phyloP scores from a whole-genome alignment of 257 asterid species.

The Avicennia marina region DNA sequence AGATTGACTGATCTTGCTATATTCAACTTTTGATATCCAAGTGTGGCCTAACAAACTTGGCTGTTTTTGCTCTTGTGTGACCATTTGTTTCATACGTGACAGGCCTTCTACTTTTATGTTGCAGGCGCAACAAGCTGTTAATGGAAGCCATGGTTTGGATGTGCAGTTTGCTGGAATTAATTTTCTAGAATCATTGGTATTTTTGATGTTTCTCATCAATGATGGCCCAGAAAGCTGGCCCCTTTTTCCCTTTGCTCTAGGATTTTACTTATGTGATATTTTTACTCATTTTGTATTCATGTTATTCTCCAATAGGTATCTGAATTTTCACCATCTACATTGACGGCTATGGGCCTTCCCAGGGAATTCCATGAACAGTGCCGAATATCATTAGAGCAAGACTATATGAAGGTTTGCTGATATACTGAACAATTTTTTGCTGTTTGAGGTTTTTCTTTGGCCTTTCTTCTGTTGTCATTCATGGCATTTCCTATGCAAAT shows the following conservation, averaged over 20 bases:
- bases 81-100: slow-evolving; percentile 5
- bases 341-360: slow-evolving; percentile 93
- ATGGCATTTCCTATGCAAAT: slow-evolving; percentile 9
- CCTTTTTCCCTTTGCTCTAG: slow-evolving; percentile 16
- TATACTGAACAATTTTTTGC: not conserved
- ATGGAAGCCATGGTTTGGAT: slow-evolving; percentile 66
- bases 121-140: slow-evolving; percentile 80
- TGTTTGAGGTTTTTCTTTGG: slow-evolving; percentile 18
- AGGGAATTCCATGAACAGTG: slow-evolving; percentile 92
- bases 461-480: slow-evolving; percentile 15
- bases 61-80: slow-evolving; percentile 5
- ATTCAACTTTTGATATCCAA: no score
- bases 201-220: slow-evolving; percentile 14
- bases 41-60: slow-evolving; percentile 12
- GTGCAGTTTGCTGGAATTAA: slow-evolving; percentile 71
- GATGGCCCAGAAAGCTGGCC: slow-evolving; percentile 9
- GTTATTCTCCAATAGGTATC: slow-evolving; percentile 53
- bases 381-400: slow-evolving; percentile 69
- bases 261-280: not conserved
- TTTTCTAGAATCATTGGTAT: slow-evolving; percentile 83
- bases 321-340: slow-evolving; percentile 88
- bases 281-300: slow-evolving; percentile 4
- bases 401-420: slow-evolving; percentile 68
- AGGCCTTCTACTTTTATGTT: slow-evolving; percentile 17
- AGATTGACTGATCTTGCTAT: not conserved